phyloP scores from a whole-genome alignment of 2,329 filamentous ascomycete species.

The Pezicula carpinea region DNA sequence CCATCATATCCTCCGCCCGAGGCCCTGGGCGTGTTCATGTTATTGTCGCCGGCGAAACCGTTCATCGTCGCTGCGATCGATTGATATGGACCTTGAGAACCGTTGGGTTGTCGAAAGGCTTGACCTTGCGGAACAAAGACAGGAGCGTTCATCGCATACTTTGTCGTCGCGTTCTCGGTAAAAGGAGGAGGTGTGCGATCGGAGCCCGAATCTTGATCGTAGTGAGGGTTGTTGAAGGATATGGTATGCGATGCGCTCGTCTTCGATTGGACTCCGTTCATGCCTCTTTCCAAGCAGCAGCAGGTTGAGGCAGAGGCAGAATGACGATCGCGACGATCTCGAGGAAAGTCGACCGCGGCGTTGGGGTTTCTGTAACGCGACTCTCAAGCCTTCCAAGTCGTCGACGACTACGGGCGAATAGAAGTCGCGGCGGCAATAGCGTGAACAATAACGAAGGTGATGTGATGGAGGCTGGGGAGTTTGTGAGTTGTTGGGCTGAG shows the following conservation, averaged over 20 bases:
- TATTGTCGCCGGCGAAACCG: slow-evolving; percentile 22
- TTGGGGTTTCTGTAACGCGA: slow-evolving; percentile 3
- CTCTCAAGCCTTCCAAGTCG: background rate
- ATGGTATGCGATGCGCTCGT: slow-evolving; percentile 15
- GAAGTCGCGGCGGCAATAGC: background rate
- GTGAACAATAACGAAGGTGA: slow-evolving; percentile 3
- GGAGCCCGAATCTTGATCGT: slow-evolving; percentile 9
- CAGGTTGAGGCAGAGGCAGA: slow-evolving; percentile 1
- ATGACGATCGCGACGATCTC: slow-evolving; percentile 12
- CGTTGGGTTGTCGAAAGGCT: slow-evolving; percentile 26
- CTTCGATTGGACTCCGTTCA: slow-evolving; percentile 18
- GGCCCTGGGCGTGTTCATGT: slow-evolving; percentile 16
- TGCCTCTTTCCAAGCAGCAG: slow-evolving; percentile 18
- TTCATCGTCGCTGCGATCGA: slow-evolving; percentile 27
- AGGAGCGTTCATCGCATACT: slow-evolving; percentile 31
- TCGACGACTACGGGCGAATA: background rate
- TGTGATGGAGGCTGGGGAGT: slow-evolving; percentile 1
- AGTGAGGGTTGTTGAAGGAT: slow-evolving; percentile 10
- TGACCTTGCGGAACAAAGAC: slow-evolving; percentile 26
- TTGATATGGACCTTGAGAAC: slow-evolving; percentile 23
- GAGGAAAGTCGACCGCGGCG: slow-evolving; percentile 8
- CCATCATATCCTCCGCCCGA: slow-evolving; percentile 17
- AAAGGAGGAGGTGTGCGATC: slow-evolving; percentile 17
- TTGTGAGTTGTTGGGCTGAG: background rate
- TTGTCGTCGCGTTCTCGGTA: slow-evolving; percentile 14